These are phyloP conservation scores for Aspergillus carbonarius DNA, from an alignment of 2,329 filamentous ascomycete genomes.

Conservation along the genomic window DNA sequence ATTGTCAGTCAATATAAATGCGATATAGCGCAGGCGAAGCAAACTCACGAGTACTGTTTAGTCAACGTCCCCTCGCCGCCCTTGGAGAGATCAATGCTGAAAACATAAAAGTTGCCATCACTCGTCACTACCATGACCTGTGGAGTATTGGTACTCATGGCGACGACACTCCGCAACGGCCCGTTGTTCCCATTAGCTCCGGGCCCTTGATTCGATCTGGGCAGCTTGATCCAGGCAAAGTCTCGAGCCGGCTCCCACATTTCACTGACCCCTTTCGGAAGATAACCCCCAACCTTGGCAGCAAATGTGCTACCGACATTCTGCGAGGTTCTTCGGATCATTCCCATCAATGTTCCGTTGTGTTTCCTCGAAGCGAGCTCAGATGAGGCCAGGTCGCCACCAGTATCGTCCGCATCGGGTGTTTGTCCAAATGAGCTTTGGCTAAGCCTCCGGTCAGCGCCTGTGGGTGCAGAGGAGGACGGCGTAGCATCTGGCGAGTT, in stretches of 20 bases:
- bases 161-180: slow-evolving; percentile 84
- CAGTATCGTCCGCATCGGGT: slow-evolving; percentile 33
- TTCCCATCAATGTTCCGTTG: slow-evolving; percentile 80
- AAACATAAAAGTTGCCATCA: slow-evolving; percentile 92
- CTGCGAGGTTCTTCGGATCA: slow-evolving; percentile 91
- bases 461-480: slow-evolving; percentile 25
- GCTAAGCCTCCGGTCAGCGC: slow-evolving; percentile 27
- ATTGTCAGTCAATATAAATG: slow-evolving; percentile 14
- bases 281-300: slow-evolving; percentile 83
- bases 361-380: slow-evolving; percentile 45
- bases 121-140: slow-evolving; percentile 98
- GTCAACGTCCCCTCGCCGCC: slow-evolving; percentile 89
- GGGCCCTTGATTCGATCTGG: slow-evolving; percentile 54
- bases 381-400: slow-evolving; percentile 29
- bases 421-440: slow-evolving; percentile 28
- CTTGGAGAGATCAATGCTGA: slow-evolving; percentile 90
- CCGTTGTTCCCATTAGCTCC: slow-evolving; percentile 43
- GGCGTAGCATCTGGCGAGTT: slow-evolving; percentile 28
- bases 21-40: not conserved
- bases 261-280: slow-evolving; percentile 90
- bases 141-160: slow-evolving; percentile 90
- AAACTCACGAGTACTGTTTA: slow-evolving; percentile 88
- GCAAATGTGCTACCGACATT: slow-evolving; percentile 87
- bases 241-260: slow-evolving; percentile 96
- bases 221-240: slow-evolving; percentile 95